phyloP scores from a whole-genome alignment of 169 alveolate genomes.

The Plasmodium ovale region DNA sequence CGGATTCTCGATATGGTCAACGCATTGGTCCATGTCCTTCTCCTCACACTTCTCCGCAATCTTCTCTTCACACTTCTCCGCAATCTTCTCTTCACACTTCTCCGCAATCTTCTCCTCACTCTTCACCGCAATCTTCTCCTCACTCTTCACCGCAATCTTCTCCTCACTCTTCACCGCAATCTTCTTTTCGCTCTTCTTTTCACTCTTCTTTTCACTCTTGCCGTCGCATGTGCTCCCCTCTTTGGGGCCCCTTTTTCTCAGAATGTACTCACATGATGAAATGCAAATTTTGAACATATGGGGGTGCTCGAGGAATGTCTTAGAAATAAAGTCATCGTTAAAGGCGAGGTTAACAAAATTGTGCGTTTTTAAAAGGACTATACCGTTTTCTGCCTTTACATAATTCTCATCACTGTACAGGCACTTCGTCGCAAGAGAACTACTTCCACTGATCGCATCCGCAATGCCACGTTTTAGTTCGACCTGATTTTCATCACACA shows the following conservation, averaged over 20 bases:
- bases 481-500: not conserved
- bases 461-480: not conserved
- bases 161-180: not conserved
- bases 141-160: not conserved
- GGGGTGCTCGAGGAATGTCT: slow-evolving; percentile 16
- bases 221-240: not conserved
- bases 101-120: not conserved
- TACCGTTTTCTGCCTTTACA: not conserved
- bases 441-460: not conserved
- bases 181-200: not conserved
- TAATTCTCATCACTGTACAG: not conserved
- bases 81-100: not conserved
- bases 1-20: not conserved
- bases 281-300: slow-evolving; percentile 17
- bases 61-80: not conserved
- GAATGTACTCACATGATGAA: slow-evolving; percentile 27
- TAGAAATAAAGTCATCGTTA: slow-evolving; percentile 21
- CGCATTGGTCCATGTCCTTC: not conserved
- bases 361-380: not conserved
- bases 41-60: not conserved
- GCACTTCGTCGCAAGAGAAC: not conserved
- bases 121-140: not conserved
- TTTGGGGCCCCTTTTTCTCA: slow-evolving; percentile 3
- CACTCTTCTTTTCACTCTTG: not conserved
- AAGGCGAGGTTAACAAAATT: not conserved